Base-by-base conservation (phyloP, 805 yeast genomes). In the Wickerhamiella galacta region DNA sequence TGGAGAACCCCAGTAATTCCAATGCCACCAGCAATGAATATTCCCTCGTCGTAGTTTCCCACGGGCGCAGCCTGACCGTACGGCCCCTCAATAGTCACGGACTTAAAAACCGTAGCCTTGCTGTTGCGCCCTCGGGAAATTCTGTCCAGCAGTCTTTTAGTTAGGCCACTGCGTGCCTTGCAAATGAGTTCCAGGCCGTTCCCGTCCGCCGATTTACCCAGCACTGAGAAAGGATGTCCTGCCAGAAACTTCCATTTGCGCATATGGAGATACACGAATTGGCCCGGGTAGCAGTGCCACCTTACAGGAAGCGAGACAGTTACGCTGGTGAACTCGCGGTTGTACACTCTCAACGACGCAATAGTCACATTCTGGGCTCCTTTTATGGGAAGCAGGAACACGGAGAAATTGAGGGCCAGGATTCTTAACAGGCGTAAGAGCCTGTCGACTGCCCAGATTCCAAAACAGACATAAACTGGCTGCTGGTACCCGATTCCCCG, bases 391-490 rank as follows among this genome's bases (percentile, higher is more conserved):
- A 33, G 45, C 23, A 34, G 35, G 28, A 32, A 53, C 25, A 45
- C 57, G 40, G 48, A 40, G 16, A 44, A 36, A 36, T 56, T 55
- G 42, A 52, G 37, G 19, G 48, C 38, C 2, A 58, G 46, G 2
- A 79, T 52, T 33, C 78, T 61, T 1, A 60, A 54, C 8, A 72
- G 36, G 41, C 93, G 63, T 11, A 73, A 40, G 1, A 70, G 31
- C 48, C 82, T 62, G 47, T 80, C 90, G 34, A 66, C 58, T 0
- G 59, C 63, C 92, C 92, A 80, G 3, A 80, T 54, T 0, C 66
- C 72, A 41, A 68, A 64, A 6, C 75, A 52, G 5, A 68, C 61
- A 39, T 68, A 70, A 3, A 69, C 47, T 46, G 70, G 70, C 39
- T 62, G 64, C 42, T 60, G 60, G 64, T 70, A 72, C 0, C 74